Evolutionary conservation across 192 early-diverging fungal genomes (phyloP), one percentile per base, ranked within the genome.

Genomic region (Rhizoclosmatium sp.): DNA sequence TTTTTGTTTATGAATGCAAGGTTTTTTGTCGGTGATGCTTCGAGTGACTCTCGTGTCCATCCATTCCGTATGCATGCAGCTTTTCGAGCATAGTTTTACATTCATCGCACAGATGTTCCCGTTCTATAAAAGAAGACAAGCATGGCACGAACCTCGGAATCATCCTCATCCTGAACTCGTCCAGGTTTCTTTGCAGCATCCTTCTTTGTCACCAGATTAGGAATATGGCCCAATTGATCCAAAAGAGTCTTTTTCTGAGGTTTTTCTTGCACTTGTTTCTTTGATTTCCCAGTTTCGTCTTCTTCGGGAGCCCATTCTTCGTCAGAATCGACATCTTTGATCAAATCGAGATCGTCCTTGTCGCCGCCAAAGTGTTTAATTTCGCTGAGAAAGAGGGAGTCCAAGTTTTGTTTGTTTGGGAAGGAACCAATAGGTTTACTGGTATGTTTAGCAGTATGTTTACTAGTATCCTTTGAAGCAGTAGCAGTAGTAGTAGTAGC

Each of bases 361-460:
- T 82, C 80, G 19, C 92, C 92, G 58, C 92, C 92, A n/a, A 93
- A 80, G 68, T 84, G 85, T 68, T 88, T 83, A 72, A 93, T 93
- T 84, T 93, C 91, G 31, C 80, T 81, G 78, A 91, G 84, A 62
- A 93, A 84, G 40, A 83, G 71, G 14, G 31, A 31, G 31, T 31
- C 31, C 31, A 31, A 31, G 31, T 31, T 31, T 31, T 31, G 31
- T 31, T 31, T 31, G 31, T 31, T 31, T 31, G 31, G 31, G 31
- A 31, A 0, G 31, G 31, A 31, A 31, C 31, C 31, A 31, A 0
- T 31, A 31, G 31, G 31, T 31, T 59, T 59, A 21, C 58, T 59
- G 2, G 58, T 59, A 31, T 31, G 31, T 31, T 31, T 31, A 31
- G n/a, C 31, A 31, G 31, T 54, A 54, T 12, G 51, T 12, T 54